Evolutionary conservation across 805 yeast species (phyloP), one percentile per base, ranked within the genome.

Genomic region (Candida yuanshanica): DNA sequence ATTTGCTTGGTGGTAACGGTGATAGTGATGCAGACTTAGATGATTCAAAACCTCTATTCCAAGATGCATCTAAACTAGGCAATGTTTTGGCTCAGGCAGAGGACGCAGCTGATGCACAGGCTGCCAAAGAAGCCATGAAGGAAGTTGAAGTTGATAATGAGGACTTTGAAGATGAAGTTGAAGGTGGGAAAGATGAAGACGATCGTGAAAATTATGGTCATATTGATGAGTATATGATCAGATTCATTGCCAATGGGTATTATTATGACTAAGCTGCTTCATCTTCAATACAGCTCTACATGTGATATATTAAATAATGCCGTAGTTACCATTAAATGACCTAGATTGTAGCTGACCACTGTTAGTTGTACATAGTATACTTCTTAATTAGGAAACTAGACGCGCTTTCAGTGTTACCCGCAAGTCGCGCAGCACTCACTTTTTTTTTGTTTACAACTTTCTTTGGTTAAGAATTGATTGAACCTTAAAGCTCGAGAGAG

Each of bases 171-270:
- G 53, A 48, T 12, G 59, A 51, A 13, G 34, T 31, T 31, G 34
- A 17, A 17, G 50, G 38, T n/a, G 77, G 65, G 37, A 82, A 74
- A 4, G 87, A 78, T 35, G 84, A 76, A 18, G 55, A 68, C 37
- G 81, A 63, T 37, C 67, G 66, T 44, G 73, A 80, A 25, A 73
- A 70, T 5, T 72, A 81, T 38, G 85, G 84, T 4, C 96, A 89
- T 60, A 77, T 91, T 39, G 99, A 93, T 59, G 98, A 93, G 69
- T 95, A 90, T 66, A 93, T 93, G 99, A 78, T 93, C 47, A 70
- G 90, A 45, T 86, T 76, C 58, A 86, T 93, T 44, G 95, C 95
- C 45, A 81, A 80, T 39, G 97, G 96, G 0, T 75, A 69, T 57
- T 85, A 80, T 56, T 74, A 65, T 51, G 75, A 70, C 35, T 66